phyloP scores from a whole-genome alignment of 257 asterid genomes.

The Plantago major region DNA sequence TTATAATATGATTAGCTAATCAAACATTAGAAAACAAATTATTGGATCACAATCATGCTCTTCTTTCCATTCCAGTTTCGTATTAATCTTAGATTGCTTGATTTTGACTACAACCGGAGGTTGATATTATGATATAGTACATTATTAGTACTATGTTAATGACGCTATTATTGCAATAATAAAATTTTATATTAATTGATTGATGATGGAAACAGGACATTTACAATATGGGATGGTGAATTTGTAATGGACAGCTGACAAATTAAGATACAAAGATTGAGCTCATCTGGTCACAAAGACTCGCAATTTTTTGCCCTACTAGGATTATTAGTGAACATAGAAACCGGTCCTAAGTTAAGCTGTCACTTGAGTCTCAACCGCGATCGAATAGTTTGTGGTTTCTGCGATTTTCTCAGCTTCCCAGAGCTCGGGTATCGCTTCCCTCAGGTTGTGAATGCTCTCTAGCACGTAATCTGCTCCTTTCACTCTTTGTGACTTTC shows the following conservation, averaged over 20 bases:
- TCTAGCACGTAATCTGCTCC: conserved; percentile 91
- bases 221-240: conserved; percentile 26
- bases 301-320: too few relatives aligned
- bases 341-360: conserved; percentile 37
- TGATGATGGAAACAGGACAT: conserved; percentile 29
- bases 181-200: conserved; percentile 17
- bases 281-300: not conserved
- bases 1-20: conserved; percentile 20
- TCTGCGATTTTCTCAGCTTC: conserved; percentile 59
- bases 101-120: not conserved
- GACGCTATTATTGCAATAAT: conserved; percentile 17
- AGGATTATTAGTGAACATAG: not conserved
- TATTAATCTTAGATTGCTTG: not conserved
- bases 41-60: conserved; percentile 24
- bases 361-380: conserved; percentile 82
- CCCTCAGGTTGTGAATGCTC: conserved; percentile 83
- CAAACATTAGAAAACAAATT: conserved; percentile 21
- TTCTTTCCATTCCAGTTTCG: conserved; percentile 3
- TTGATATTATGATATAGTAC: not conserved
- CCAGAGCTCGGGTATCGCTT: conserved; percentile 92
- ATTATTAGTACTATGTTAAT: not conserved
- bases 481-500: conserved; percentile 74
- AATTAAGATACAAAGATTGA: conserved; percentile 1
- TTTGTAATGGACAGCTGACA: not conserved
- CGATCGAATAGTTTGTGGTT: conserved; percentile 57